Conservation (phyloP, 169 alveolate genomes). For the Amoebophrya sp. region DNA sequence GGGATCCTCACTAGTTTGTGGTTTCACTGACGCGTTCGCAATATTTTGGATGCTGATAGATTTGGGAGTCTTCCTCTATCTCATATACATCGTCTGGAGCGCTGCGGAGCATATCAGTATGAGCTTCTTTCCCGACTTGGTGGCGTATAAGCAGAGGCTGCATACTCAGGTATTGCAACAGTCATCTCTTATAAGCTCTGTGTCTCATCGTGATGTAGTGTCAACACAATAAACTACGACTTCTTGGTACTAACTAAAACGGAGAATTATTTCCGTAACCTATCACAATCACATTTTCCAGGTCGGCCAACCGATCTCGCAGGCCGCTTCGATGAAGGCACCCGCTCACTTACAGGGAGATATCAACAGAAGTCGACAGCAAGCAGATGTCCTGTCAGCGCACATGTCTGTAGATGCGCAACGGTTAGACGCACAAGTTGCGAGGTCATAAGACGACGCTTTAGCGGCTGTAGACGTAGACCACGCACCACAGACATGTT, state of each 20-base stretch:
- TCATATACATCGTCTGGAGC: constrained; percentile 20
- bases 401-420: neutral
- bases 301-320: neutral
- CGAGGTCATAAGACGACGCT: too few species aligned
- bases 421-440: too few species aligned
- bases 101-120: constrained; percentile 8
- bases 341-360: neutral
- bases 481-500: too few species aligned
- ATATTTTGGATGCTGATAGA: neutral
- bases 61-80: neutral
- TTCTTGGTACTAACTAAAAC: too few species aligned
- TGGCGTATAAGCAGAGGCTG: neutral
- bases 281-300: neutral
- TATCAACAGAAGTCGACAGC: neutral
- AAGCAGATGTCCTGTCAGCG: neutral
- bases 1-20: neutral
- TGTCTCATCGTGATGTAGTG: too few species aligned
- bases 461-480: too few species aligned
- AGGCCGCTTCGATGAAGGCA: neutral
- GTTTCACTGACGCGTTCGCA: constrained; percentile 20
- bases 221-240: too few species aligned
- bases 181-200: too few species aligned
- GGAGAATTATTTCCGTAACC: neutral
- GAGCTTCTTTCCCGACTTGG: neutral
- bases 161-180: neutral